Evolutionary conservation across 306 rosid species (phyloP).

Genomic region (Cyclanthera cordifolia): DNA sequence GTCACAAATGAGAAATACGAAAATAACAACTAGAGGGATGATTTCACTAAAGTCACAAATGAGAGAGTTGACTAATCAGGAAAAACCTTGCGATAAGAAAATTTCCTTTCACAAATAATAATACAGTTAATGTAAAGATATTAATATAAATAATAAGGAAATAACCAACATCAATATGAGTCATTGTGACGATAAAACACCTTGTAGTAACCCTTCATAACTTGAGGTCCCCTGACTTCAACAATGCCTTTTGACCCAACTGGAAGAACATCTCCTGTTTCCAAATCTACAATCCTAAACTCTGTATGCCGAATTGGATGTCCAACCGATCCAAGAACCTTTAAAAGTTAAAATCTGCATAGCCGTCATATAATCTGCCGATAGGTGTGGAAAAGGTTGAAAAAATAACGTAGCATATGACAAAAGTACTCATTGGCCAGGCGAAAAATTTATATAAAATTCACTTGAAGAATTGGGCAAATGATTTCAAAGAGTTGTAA

Average conservation of each 20-base stretch:
- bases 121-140: no score
- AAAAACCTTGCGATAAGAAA: no score
- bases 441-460: neutral
- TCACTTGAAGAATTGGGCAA: neutral
- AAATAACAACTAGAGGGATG: no score
- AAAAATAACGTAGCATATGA: slow-evolving; percentile 7
- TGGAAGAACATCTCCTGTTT: slow-evolving; percentile 60
- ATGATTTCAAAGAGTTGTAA: neutral
- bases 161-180: no score
- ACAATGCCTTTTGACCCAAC: slow-evolving; percentile 76
- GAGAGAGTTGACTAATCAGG: no score
- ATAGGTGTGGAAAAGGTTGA: slow-evolving; percentile 12
- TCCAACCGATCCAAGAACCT: slow-evolving; percentile 94
- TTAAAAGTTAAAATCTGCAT: slow-evolving; percentile 34
- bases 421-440: slow-evolving; percentile 1
- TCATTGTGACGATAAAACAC: slow-evolving; percentile 25
- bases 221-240: slow-evolving; percentile 67
- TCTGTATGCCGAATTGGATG: slow-evolving; percentile 68
- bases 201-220: slow-evolving; percentile 93
- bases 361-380: slow-evolving; percentile 25
- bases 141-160: no score
- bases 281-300: slow-evolving; percentile 59
- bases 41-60: no score
- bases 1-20: no score
- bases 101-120: no score